Percentiles rank a stretch among this genome's conserved stretches.
Conservation (phyloP, 2,329 filamentous ascomycete species). For the Fusarium falciforme region DNA sequence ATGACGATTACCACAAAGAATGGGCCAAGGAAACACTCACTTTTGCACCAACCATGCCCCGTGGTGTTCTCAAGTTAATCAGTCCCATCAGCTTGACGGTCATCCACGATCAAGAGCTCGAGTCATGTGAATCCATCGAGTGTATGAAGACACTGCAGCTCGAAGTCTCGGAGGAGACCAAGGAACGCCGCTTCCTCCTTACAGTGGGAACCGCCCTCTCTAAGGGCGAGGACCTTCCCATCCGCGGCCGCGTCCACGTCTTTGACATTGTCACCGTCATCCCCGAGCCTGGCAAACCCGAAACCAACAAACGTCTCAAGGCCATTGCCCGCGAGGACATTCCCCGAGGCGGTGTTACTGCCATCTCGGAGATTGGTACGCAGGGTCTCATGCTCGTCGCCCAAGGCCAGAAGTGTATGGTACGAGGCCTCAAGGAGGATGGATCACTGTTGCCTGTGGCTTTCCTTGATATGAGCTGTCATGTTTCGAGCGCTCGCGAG, state of each 20-base stretch:
- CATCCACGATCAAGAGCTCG: slow-evolving; percentile 80
- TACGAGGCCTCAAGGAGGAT: slow-evolving; percentile 94
- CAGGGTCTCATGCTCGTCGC: slow-evolving; percentile 90
- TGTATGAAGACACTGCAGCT: slow-evolving; percentile 86
- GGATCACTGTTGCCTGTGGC: slow-evolving; percentile 92
- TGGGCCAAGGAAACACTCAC: slow-evolving; percentile 78
- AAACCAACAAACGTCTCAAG: slow-evolving; percentile 88
- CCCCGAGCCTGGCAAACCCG: slow-evolving; percentile 84
- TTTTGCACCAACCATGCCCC: slow-evolving; percentile 75
- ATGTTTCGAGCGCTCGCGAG: slow-evolving; percentile 87
- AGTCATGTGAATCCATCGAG: slow-evolving; percentile 80
- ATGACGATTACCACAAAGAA: slow-evolving; percentile 85
- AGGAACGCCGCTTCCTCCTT: slow-evolving; percentile 85
- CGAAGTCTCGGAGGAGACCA: slow-evolving; percentile 90
- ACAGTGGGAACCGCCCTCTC: slow-evolving; percentile 86
- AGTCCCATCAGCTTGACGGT: slow-evolving; percentile 81
- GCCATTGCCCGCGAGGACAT: slow-evolving; percentile 91
- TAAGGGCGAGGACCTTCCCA: slow-evolving; percentile 91
- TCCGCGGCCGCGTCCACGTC: slow-evolving; percentile 86
- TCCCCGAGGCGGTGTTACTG: slow-evolving; percentile 89
- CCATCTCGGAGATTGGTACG: slow-evolving; percentile 83
- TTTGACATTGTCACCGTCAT: slow-evolving; percentile 94
- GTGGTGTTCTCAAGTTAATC: slow-evolving; percentile 81
- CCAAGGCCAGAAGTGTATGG: slow-evolving; percentile 97
- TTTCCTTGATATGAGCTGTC: slow-evolving; percentile 97